phyloP scores from a whole-genome alignment of 2,329 filamentous ascomycete genomes.

The Cladosporium sp. region DNA sequence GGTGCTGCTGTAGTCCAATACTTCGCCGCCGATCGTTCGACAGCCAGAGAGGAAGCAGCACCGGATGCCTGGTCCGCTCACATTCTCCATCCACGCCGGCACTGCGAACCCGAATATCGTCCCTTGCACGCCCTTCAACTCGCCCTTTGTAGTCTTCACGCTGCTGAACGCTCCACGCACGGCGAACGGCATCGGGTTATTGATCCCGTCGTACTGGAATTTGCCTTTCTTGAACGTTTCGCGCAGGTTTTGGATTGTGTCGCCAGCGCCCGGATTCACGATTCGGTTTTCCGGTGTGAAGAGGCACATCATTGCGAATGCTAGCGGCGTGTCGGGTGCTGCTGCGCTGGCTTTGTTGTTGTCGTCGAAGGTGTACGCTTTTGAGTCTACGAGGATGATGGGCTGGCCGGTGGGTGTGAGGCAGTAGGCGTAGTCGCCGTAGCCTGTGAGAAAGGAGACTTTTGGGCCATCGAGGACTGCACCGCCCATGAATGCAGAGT shows the following conservation, averaged over 20 bases:
- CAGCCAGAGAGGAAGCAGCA: slow-evolving; percentile 16
- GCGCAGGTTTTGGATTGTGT: slow-evolving; percentile 1
- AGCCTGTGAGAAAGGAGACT: slow-evolving; percentile 11
- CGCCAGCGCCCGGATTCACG: background rate
- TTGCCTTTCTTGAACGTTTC: slow-evolving; percentile 14
- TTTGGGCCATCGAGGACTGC: background rate
- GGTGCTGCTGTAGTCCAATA: slow-evolving; percentile 4
- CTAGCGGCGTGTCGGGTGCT: background rate
- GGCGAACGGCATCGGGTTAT: slow-evolving; percentile 8
- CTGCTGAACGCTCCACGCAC: slow-evolving; percentile 16
- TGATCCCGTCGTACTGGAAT: background rate
- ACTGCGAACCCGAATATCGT: slow-evolving; percentile 16
- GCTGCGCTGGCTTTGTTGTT: background rate
- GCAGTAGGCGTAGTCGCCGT: slow-evolving; percentile 17
- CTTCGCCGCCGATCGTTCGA: slow-evolving; percentile 9
- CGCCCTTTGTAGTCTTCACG: slow-evolving; percentile 8
- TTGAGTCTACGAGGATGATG: slow-evolving; percentile 4
- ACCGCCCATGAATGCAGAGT: slow-evolving; percentile 9
- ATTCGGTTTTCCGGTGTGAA: slow-evolving; percentile 18
- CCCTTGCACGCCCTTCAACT: slow-evolving; percentile 13
- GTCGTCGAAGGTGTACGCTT: background rate
- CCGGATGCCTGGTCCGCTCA: slow-evolving; percentile 9
- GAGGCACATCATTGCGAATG: slow-evolving; percentile 16
- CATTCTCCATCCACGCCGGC: slow-evolving; percentile 12
- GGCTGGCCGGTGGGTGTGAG: slow-evolving; percentile 1